Evolutionary conservation across 1,284 basidiomycete species (phyloP), one percentile per base, ranked within the genome.

Genomic region (Polyporus tsugae): DNA sequence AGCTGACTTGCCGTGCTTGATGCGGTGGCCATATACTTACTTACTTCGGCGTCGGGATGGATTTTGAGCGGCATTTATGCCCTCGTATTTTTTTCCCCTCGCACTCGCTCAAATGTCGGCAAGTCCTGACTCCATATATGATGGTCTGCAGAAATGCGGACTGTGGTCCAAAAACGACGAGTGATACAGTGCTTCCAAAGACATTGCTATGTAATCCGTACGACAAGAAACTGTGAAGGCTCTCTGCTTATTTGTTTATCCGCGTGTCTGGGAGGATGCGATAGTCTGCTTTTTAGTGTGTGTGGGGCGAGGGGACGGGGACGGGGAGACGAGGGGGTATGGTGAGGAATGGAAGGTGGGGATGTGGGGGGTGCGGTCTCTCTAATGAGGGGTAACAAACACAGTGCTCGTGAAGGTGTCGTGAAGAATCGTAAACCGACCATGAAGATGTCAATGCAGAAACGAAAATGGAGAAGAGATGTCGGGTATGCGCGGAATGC

Each of bases 1-100:
- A 72, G 4, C 46, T 80, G 63, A 74, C 69, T 2, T 78, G 79
- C 63, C 68, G 69, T 2, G 11, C 66, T 17, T 70, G 55, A 62
- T 1, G 11, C 52, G 4, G 39, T 39, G 39, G 39, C 7, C 9
- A 13, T 13, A 10, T 13, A 10, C 9, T 7, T 7, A 39, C 39
- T 39, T 39, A 10, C 9, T 10, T 39, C 39, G 39, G 39, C 39
- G 39, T 39, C 13, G 9, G 9, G 39, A 39, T 39, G 13, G 39
- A 7, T 10, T 39, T 10, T 39, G 13, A 39, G 39, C 39, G 4
- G 13, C 39, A 39, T 39, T 10, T 13, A 39, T 39, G 13, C 39
- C 39, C 39, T 39, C 39, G 4, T 13, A 39, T 10, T 39, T 7
- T 39, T 10, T 39, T 7, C 4, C 13, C 39, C 9, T 39, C 39